phyloP scores from a whole-genome alignment of 2,329 filamentous ascomycete species.

The Ceratocystis cacaofunesta region DNA sequence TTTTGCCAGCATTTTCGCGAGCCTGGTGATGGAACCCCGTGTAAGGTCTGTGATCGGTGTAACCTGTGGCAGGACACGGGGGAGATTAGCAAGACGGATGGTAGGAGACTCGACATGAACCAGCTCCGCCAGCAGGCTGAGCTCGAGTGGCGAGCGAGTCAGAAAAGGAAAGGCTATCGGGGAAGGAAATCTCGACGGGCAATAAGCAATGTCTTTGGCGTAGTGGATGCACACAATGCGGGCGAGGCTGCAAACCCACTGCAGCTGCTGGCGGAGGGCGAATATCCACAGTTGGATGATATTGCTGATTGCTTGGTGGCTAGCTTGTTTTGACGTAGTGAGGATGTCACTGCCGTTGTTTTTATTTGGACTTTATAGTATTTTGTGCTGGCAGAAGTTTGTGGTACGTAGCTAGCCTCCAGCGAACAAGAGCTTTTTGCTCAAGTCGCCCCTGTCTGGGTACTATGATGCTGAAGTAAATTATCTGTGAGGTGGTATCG shows the following conservation, averaged over 20 bases:
- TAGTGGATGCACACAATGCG: background rate
- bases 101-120: conserved; percentile 19
- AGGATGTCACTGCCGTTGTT: background rate
- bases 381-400: too few relatives aligned
- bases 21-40: conserved; percentile 48
- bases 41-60: conserved; percentile 65
- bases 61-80: conserved; percentile 65
- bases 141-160: background rate
- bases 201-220: background rate
- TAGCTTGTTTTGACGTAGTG: background rate
- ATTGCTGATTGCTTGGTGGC: background rate
- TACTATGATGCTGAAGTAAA: too few relatives aligned
- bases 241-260: background rate
- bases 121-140: background rate
- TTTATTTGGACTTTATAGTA: too few relatives aligned
- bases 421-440: too few relatives aligned
- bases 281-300: background rate
- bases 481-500: too few relatives aligned
- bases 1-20: conserved; percentile 92
- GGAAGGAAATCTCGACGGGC: background rate
- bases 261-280: background rate
- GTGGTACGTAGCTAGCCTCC: too few relatives aligned
- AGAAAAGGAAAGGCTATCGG: background rate
- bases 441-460: too few relatives aligned
- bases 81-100: conserved; percentile 45